These are phyloP conservation scores for Seiridium unicorne DNA, from an alignment of 2,329 filamentous ascomycete species.

Conservation along the genomic window DNA sequence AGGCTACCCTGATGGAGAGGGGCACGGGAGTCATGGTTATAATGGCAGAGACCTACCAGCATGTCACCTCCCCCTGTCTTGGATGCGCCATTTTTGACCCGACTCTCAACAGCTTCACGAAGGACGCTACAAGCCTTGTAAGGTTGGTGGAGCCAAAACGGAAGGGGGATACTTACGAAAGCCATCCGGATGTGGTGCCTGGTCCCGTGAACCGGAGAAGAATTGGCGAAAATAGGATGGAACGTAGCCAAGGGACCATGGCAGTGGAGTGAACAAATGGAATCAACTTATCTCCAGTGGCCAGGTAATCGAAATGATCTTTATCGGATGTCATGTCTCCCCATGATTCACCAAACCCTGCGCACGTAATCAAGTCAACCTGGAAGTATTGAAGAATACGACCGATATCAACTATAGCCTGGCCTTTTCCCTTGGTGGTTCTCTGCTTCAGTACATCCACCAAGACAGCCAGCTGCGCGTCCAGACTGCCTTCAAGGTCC, in stretches of 20 bases:
- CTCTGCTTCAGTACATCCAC: conserved; percentile 16
- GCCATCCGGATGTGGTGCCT: conserved; percentile 19
- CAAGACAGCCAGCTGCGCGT: conserved; percentile 19
- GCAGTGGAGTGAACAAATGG: conserved; percentile 18
- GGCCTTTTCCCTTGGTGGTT: background rate
- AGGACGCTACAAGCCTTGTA: background rate
- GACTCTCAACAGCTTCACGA: background rate
- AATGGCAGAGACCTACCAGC: conserved; percentile 15
- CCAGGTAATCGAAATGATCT: conserved; percentile 23
- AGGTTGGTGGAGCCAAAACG: too few species aligned
- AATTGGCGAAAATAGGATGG: conserved; percentile 18
- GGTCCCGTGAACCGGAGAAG: conserved; percentile 18
- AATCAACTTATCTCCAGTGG: conserved; percentile 16
- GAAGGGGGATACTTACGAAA: background rate
- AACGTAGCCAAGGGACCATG: conserved; percentile 20
- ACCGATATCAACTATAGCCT: conserved; percentile 18
- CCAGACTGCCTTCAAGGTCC: conserved; percentile 14
- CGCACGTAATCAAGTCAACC: conserved; percentile 21
- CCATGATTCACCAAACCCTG: conserved; percentile 22
- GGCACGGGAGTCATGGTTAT: background rate
- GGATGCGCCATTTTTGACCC: background rate
- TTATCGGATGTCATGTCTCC: conserved; percentile 21
- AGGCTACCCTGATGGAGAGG: background rate
- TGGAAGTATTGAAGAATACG: conserved; percentile 22
- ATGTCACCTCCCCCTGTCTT: conserved; percentile 12